A percentile compares a stretch with the other conserved stretches of the same genome.
Evolutionary conservation across 2,329 filamentous ascomycete genomes (phyloP).

Genomic region (Cryoendolithus antarcticus): DNA sequence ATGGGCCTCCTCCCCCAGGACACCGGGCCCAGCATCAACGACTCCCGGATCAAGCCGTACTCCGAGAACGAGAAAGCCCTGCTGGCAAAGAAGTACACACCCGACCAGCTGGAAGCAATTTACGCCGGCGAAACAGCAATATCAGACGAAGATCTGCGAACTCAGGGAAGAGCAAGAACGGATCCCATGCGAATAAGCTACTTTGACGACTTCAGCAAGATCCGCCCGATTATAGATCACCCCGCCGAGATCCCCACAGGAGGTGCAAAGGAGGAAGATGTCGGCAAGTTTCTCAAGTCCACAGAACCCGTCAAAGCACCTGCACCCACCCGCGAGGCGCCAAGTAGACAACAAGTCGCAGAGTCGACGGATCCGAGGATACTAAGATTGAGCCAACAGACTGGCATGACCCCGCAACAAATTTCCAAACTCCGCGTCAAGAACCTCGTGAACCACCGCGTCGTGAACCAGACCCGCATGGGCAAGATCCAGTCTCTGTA

Average conservation of each 20-base stretch:
- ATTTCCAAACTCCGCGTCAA: constrained; percentile 51
- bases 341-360: constrained; percentile 9
- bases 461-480: constrained; percentile 89
- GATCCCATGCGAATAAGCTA: constrained; percentile 65
- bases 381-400: constrained; percentile 43
- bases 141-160: constrained; percentile 58
- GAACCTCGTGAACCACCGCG: constrained; percentile 58
- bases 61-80: constrained; percentile 50
- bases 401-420: constrained; percentile 38
- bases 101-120: constrained; percentile 70
- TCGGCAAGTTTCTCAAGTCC: constrained; percentile 19
- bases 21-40: constrained; percentile 4
- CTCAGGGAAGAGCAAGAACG: constrained; percentile 57
- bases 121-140: constrained; percentile 69
- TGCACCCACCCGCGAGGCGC: constrained; percentile 20
- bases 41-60: constrained; percentile 37
- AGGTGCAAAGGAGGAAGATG: constrained; percentile 18
- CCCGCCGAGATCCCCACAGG: constrained; percentile 20
- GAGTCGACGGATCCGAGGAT: constrained; percentile 31
- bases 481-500: constrained; percentile 78
- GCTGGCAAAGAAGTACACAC: constrained; percentile 59
- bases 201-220: constrained; percentile 67
- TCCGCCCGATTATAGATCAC: constrained; percentile 69
- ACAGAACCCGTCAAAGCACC: constrained; percentile 18
- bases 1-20: constrained; percentile 9